Evolutionary conservation across 2,329 filamentous ascomycete species (phyloP), one percentile per base, ranked within the genome.

Genomic region (Dactylellina leptospora): DNA sequence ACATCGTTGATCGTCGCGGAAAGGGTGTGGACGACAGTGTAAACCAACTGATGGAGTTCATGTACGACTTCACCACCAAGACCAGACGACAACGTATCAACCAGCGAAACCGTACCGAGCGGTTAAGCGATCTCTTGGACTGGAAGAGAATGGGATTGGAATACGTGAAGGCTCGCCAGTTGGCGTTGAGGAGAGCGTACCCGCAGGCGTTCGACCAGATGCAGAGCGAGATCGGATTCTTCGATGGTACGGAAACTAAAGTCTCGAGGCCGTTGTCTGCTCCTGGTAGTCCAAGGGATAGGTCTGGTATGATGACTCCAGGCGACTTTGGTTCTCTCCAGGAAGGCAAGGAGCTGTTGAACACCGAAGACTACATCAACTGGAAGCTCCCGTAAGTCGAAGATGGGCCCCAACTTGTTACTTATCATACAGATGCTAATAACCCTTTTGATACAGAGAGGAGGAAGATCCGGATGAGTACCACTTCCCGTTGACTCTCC

Each of bases 71-170:
- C 79, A 90, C 90, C 74, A 86, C 85, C 79, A 99, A 99, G 87
- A 96, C 91, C 81, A 90, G 92, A 66, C 88, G 95, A 73, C 95
- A 99, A 81, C 91, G 95, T 54, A 99, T 99, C 85, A 99, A 99
- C 84, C 95, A 97, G 83, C 88, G 95, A 53, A 99, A 99, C 82
- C 88, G 95, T 60, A 99, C 95, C 0, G 95, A 99, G 83, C 88
- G 95, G 50, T 83, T 99, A 60, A 96, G 92, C 78, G 95, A 99
- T 79, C 84, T 99, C 71, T 85, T 99, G 40, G 95, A 99, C 82
- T 99, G 95, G 95, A 97, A 97, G 85, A 87, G 95, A 53, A 99
- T 99, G 95, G 95, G 95, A 20, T 89, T 97, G 88, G 95, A 99
- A 82, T 99, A 99, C 79, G 92, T 97, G 82, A 99, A 97, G 84